Evolutionary conservation across 257 asterid genomes (phyloP), one percentile per base, ranked within the genome.

Genomic region (Nicotiana paniculata): DNA sequence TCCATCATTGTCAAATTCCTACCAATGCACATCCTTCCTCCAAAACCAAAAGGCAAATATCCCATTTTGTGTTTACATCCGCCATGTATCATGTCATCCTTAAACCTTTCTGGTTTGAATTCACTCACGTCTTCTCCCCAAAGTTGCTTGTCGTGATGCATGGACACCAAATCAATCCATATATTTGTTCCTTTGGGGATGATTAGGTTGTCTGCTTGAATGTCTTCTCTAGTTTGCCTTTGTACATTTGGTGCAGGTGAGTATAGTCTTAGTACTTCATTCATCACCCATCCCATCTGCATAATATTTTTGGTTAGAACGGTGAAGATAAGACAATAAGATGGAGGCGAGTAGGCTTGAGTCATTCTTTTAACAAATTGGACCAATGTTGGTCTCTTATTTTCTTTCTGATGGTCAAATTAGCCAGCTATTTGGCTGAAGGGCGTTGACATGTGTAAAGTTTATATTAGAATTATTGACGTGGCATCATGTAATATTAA

Each of bases 271-370:
- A 93, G 32, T 0, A 89, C 97, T 46, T 96, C 97, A 62, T 90
- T 91, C 97, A 94, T 91, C 61, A 94, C 97, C 98, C 97, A 96
- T 55, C 93, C 95, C 97, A 96, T 96, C 98, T 94, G 94, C 24
- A 21, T 88, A 81, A 43, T 53, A 8, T 5, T 21, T 21, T 21
- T 21, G 24, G 24, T 21, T 21, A 21, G 24, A 21, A 21, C 24
- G 24, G 24, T 21, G 24, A 21, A 21, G 24, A 21, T 21, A 21
- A 21, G 24, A 21, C 24, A 21, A 21, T 21, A 21, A 21, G 24
- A 21, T 21, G 24, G 24, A 21, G 24, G 24, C 24, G 24, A 21
- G 24, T 21, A 21, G 24, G 24, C 24, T 21, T 21, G 24, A 21
- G 24, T 37, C 46, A 1, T 39, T 39, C 2, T 1, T 6, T 6